A percentile compares a stretch with the other conserved stretches of the same genome.
phyloP scores from a whole-genome alignment of 495 filamentous ascomycete genomes.

The Penicillium coprophilum region DNA sequence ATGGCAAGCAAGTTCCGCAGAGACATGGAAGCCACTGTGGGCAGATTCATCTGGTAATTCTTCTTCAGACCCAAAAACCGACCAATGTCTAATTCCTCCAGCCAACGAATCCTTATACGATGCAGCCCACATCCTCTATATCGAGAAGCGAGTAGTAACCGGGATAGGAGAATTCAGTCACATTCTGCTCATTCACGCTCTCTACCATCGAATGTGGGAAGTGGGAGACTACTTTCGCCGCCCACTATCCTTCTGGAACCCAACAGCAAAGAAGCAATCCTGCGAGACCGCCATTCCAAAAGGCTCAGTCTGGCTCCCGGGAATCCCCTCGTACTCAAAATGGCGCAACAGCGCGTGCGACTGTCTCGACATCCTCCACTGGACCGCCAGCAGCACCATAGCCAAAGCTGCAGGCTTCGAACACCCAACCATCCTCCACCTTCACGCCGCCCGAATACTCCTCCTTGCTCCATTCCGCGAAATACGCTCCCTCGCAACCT shows the following conservation, averaged over 20 bases:
- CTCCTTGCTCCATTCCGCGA: slow-evolving; percentile 42
- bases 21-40: slow-evolving; percentile 39
- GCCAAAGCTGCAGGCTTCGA: slow-evolving; percentile 48
- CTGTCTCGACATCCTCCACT: slow-evolving; percentile 55
- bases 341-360: slow-evolving; percentile 59
- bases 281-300: slow-evolving; percentile 37
- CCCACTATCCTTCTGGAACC: slow-evolving; percentile 50
- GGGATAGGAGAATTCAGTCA: slow-evolving; percentile 49
- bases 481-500: slow-evolving; percentile 38
- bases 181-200: slow-evolving; percentile 49
- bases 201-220: slow-evolving; percentile 54
- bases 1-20: slow-evolving; percentile 44
- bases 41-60: slow-evolving; percentile 27
- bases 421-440: slow-evolving; percentile 51
- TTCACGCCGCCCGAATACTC: slow-evolving; percentile 50
- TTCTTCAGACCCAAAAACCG: background rate
- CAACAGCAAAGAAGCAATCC: slow-evolving; percentile 46
- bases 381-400: slow-evolving; percentile 50
- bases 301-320: slow-evolving; percentile 50
- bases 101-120: slow-evolving; percentile 43
- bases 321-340: slow-evolving; percentile 50
- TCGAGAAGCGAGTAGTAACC: slow-evolving; percentile 48
- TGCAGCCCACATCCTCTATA: slow-evolving; percentile 47
- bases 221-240: slow-evolving; percentile 48
- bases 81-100: slow-evolving; percentile 13